phyloP scores from a whole-genome alignment of 371 early-diverging fungal species.

The Zychaea mexicana region DNA sequence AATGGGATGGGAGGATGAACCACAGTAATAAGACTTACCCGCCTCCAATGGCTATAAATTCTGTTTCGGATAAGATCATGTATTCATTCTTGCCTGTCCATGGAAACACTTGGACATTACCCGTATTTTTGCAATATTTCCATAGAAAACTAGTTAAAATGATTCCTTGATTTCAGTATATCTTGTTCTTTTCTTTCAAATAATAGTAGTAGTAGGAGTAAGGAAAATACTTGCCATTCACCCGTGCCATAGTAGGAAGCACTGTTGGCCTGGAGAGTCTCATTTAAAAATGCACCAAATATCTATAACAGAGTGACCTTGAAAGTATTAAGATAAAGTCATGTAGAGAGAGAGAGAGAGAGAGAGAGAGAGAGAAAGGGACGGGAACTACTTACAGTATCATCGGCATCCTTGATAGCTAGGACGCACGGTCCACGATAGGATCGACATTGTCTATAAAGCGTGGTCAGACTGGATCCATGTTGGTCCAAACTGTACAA shows the following conservation, averaged over 20 bases:
- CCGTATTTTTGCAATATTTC: conserved; percentile 21
- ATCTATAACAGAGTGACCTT: conserved; percentile 50
- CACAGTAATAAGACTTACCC: conserved; percentile 62
- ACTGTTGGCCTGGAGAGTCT: conserved; percentile 64
- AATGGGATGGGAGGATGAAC: neutral
- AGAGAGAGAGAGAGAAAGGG: neutral
- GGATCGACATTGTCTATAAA: conserved; percentile 59
- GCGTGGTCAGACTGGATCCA: conserved; percentile 84
- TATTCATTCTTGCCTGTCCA: conserved; percentile 93
- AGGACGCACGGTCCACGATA: conserved; percentile 71
- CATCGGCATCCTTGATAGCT: conserved; percentile 69
- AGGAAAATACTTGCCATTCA: conserved; percentile 67
- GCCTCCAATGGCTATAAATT: conserved; percentile 90
- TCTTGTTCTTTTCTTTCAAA: neutral
- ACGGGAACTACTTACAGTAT: conserved; percentile 47
- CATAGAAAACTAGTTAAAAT: conserved; percentile 35
- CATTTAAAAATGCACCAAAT: conserved; percentile 89
- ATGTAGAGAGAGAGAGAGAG: neutral
- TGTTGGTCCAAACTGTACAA: conserved; percentile 92
- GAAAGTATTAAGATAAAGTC: neutral
- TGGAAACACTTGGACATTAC: conserved; percentile 60
- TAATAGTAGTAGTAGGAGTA: neutral
- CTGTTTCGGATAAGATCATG: conserved; percentile 78
- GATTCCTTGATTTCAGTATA: neutral
- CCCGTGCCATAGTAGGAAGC: conserved; percentile 89